Conservation (phyloP, 148 eudicot species). For the Diospyros lotus region DNA sequence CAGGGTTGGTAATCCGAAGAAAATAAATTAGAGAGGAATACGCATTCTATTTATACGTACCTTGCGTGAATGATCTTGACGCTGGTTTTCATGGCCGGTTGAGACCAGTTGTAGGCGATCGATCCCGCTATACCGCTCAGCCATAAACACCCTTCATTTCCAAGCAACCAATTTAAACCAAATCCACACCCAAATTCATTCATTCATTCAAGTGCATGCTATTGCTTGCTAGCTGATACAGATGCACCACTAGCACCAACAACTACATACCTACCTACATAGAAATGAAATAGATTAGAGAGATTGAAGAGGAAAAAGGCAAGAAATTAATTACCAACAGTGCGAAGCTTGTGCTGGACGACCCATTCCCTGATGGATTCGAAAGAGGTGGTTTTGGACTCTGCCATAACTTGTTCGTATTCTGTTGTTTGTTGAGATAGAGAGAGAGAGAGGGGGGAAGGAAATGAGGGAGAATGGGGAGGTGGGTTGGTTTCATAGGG, state of each 20-base stretch:
- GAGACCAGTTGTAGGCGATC: conserved; percentile 84
- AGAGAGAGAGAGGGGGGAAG: background rate
- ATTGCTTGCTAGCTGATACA: too few species aligned
- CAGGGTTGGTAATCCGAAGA: background rate
- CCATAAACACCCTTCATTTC: conserved; percentile 54
- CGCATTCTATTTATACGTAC: too few species aligned
- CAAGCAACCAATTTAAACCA: background rate
- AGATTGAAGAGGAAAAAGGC: background rate
- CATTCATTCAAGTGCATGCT: background rate
- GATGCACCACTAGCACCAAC: too few species aligned
- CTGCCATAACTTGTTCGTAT: too few species aligned
- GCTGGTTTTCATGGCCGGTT: conserved; percentile 83
- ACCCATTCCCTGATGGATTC: conserved; percentile 52
- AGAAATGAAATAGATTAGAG: background rate
- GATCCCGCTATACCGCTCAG: conserved; percentile 68
- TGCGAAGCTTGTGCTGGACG: conserved; percentile 58
- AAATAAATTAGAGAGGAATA: background rate
- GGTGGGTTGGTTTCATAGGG: background rate
- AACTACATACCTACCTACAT: too few species aligned
- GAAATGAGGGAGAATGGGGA: background rate
- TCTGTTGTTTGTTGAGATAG: conserved; percentile 1
- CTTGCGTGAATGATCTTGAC: conserved; percentile 80
- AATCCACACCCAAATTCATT: background rate
- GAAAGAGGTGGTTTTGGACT: conserved; percentile 29
- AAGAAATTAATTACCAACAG: conserved; percentile 43